Evolutionary conservation across 164 flowering plant genomes (phyloP).

Genomic region (Platanus orientalis): DNA sequence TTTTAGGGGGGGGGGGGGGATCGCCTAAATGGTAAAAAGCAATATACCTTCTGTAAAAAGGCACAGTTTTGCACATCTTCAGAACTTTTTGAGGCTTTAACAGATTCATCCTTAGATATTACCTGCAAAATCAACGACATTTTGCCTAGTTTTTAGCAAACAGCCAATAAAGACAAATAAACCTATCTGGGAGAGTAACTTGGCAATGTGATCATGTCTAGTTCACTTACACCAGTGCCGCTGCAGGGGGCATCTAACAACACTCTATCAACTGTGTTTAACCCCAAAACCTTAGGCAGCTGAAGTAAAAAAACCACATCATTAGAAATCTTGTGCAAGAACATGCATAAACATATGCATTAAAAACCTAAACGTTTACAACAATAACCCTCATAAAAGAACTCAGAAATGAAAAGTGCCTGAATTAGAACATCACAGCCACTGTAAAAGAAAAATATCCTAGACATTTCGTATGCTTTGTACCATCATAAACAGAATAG

Average conservation of each 20-base stretch:
- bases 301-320: slow-evolving; percentile 20
- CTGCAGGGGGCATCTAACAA: slow-evolving; percentile 99
- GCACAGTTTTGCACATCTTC: slow-evolving; percentile 80
- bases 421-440: no score
- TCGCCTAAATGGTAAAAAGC: background rate
- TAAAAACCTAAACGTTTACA: background rate
- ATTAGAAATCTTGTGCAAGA: no score
- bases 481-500: background rate
- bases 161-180: background rate
- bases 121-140: slow-evolving; percentile 44
- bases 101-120: slow-evolving; percentile 94
- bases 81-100: slow-evolving; percentile 74
- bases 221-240: slow-evolving; percentile 84
- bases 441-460: no score
- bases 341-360: background rate
- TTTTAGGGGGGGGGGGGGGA: no score
- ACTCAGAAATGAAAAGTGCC: no score
- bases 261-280: slow-evolving; percentile 77
- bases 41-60: slow-evolving; percentile 77
- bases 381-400: background rate
- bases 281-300: slow-evolving; percentile 89
- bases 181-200: background rate
- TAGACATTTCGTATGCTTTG: background rate
- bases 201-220: background rate
- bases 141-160: background rate